Conservation (phyloP, 1,284 basidiomycete genomes). For the Malassezia sympodialis region DNA sequence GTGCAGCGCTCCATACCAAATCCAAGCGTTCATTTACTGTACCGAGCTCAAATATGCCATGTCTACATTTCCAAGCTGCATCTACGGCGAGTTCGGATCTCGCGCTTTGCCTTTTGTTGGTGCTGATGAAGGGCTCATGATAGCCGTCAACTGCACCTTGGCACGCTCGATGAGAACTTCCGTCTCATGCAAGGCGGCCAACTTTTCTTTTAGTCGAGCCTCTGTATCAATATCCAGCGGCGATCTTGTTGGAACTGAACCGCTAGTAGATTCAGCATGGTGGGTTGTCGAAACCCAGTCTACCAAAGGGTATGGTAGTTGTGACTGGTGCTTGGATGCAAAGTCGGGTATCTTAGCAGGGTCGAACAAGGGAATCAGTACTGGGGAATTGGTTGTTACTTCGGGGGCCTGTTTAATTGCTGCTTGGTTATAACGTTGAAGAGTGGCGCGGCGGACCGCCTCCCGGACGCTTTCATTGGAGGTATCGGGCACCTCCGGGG, state of each 20-base stretch:
- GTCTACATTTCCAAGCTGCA: not conserved
- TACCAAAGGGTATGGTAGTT: conserved; percentile 1
- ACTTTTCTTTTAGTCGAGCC: not conserved
- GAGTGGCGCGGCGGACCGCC: conserved; percentile 1
- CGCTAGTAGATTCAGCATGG: not conserved
- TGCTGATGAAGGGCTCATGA: not conserved
- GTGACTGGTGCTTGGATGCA: not conserved
- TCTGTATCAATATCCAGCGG: not conserved
- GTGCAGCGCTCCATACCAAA: not conserved
- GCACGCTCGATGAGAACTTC: not conserved
- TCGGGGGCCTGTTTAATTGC: too few relatives aligned
- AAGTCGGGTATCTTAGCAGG: conserved; percentile 6
- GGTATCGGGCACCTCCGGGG: not conserved
- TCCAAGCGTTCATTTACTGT: not conserved
- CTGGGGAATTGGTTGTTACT: not conserved
- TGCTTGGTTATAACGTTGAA: not conserved
- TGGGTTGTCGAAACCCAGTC: not conserved
- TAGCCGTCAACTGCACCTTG: not conserved
- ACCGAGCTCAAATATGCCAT: not conserved
- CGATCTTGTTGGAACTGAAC: not conserved
- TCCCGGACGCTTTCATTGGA: not conserved
- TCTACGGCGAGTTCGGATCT: not conserved
- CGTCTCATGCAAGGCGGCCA: conserved; percentile 7
- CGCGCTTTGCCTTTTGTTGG: conserved; percentile 3
- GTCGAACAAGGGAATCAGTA: conserved; percentile 9